A percentile compares a stretch with the other conserved stretches of the same genome.
These are phyloP conservation scores for Pseudophaeomoniella oleicola DNA, from an alignment of 2,329 filamentous ascomycete species.

Conservation along the genomic window DNA sequence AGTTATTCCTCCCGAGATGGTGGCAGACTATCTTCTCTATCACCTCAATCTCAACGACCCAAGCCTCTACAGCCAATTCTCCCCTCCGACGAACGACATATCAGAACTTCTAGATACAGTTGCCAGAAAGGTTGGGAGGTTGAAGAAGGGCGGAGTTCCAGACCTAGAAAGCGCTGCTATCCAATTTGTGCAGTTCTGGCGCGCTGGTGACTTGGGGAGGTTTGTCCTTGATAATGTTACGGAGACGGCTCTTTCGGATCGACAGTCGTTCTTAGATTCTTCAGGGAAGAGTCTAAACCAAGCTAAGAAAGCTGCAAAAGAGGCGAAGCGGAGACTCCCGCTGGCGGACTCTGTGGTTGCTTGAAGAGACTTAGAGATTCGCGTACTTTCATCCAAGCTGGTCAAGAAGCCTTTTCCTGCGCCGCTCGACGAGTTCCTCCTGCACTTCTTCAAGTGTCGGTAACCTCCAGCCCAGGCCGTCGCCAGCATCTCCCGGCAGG, in stretches of 20 bases:
- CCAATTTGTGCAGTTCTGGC: slow-evolving; percentile 71
- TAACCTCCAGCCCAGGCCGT: slow-evolving; percentile 68
- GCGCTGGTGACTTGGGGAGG: slow-evolving; percentile 57
- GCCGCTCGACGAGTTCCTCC: slow-evolving; percentile 75
- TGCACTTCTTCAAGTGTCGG: slow-evolving; percentile 89
- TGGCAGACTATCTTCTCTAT: slow-evolving; percentile 85
- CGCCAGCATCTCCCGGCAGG: slow-evolving; percentile 72
- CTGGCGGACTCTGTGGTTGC: neutral
- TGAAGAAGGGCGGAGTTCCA: slow-evolving; percentile 57
- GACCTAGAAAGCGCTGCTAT: slow-evolving; percentile 60
- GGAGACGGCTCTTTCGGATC: slow-evolving; percentile 40
- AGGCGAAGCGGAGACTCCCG: slow-evolving; percentile 7
- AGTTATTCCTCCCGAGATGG: slow-evolving; percentile 58
- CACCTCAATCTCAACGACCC: slow-evolving; percentile 59
- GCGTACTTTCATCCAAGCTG: slow-evolving; percentile 39
- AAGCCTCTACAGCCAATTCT: slow-evolving; percentile 47
- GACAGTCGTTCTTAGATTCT: slow-evolving; percentile 15
- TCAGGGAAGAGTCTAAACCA: slow-evolving; percentile 27
- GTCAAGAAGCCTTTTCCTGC: slow-evolving; percentile 69
- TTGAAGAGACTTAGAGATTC: neutral
- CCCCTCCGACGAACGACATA: slow-evolving; percentile 72
- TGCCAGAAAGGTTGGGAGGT: slow-evolving; percentile 58
- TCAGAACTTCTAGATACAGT: slow-evolving; percentile 54
- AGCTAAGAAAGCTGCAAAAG: slow-evolving; percentile 24
- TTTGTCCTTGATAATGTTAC: slow-evolving; percentile 69